Evolutionary conservation across 352 stramenopile genomes (phyloP).

Genomic region (Aphanomyces euteiches): DNA sequence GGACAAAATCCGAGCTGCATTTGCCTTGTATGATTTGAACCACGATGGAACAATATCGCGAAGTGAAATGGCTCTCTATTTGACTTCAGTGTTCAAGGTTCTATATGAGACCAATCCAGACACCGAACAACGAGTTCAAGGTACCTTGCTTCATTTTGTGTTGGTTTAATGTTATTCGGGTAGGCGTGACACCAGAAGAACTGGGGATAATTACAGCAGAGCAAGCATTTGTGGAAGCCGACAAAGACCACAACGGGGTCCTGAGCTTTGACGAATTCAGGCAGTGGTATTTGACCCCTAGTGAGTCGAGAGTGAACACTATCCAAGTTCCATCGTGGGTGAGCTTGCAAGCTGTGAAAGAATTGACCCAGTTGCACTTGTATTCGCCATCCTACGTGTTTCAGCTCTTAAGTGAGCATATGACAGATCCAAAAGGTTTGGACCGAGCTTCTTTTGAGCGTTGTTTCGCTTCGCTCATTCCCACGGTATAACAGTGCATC

Average conservation of each 20-base stretch:
- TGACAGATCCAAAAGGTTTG: slow-evolving; percentile 70
- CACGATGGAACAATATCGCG: slow-evolving; percentile 36
- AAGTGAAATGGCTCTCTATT: slow-evolving; percentile 35
- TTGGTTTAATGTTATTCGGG: slow-evolving; percentile 41
- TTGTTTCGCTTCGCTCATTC: slow-evolving; percentile 79
- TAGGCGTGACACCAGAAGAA: slow-evolving; percentile 30
- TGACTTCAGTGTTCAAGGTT: slow-evolving; percentile 34
- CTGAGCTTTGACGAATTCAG: slow-evolving; percentile 44
- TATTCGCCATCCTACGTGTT: slow-evolving; percentile 75
- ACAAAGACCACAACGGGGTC: slow-evolving; percentile 32
- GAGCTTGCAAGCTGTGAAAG: slow-evolving; percentile 57
- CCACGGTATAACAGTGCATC: not conserved
- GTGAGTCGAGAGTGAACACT: not conserved
- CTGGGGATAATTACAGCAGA: slow-evolving; percentile 32
- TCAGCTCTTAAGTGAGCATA: slow-evolving; percentile 48
- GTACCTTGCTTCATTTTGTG: slow-evolving; percentile 54
- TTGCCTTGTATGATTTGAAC: slow-evolving; percentile 36
- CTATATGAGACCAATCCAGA: slow-evolving; percentile 29
- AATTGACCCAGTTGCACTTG: slow-evolving; percentile 66
- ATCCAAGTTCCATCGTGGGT: slow-evolving; percentile 76
- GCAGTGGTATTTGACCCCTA: slow-evolving; percentile 64
- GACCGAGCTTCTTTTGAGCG: slow-evolving; percentile 73
- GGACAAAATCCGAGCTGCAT: slow-evolving; percentile 33
- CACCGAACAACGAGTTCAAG: slow-evolving; percentile 22
- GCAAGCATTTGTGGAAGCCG: slow-evolving; percentile 35